Base-by-base conservation (phyloP, 139 green algal genomes). In the Deuterostichococcus epilithicus region DNA sequence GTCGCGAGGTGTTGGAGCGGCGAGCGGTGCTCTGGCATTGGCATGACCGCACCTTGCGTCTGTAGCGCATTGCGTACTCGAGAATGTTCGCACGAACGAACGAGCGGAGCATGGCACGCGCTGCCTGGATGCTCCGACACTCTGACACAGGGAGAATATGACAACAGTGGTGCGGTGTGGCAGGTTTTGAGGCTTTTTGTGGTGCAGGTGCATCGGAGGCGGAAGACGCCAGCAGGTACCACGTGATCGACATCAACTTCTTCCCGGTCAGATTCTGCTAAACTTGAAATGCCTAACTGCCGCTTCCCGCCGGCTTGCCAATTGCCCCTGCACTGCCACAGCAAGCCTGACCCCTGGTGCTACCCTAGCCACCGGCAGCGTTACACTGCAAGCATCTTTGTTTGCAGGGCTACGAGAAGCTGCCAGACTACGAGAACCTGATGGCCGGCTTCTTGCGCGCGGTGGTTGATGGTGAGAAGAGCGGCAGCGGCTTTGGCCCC, bases 171-270 rank as follows among this genome's bases (percentile, higher is more conserved):
- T 52, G 42, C 8, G 10, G 18, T 63, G 63, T 35, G 42, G n/a
- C n/a, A n/a, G n/a, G n/a, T n/a, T n/a, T n/a, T n/a, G n/a, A n/a
- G n/a, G n/a, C 5, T 0, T n/a, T 6, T 28, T 4, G 3, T 36
- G 38, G n/a, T 69, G 69, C 52, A 74, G 59, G 35, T 22, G 69
- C 44, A 65, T 68, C 70, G 44, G 67, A 37, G 52, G 70, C 25
- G 35, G 32, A 25, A 25, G 39, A 65, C 44, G 20, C 58, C 58
- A 33, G n/a, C 20, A 67, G 69, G 47, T 72, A 80, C 26, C 78
- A 89, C 39, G 38, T 90, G 39, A 86, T 90, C 22, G 86, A 90
- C 72, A 88, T 90, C 47, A 90, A 90, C 72, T 86, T 86, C 72
- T 90, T 87, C 36, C 86, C 86, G 63, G 52, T 63, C 18, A 28